Evolutionary conservation across 2,329 filamentous ascomycete genomes (phyloP).

Genomic region (Amauroascus verrucosus): DNA sequence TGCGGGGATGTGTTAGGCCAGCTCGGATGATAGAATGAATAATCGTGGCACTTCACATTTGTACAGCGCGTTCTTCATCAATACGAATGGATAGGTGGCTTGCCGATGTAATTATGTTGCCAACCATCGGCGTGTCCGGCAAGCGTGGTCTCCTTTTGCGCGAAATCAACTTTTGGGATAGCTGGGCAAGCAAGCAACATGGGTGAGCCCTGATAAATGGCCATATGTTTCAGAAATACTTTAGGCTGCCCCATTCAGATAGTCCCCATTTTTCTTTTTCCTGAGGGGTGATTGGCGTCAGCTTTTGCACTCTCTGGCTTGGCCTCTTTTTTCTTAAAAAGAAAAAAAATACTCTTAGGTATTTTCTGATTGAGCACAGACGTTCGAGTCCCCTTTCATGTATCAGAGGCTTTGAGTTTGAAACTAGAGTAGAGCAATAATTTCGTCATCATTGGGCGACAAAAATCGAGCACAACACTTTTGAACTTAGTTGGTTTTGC

Average conservation of each 20-base stretch:
- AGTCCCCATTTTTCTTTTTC: neutral
- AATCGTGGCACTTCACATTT: too few species aligned
- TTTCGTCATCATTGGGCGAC: neutral
- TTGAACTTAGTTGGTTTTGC: too few species aligned
- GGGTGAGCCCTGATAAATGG: neutral
- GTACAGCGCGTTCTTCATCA: too few species aligned
- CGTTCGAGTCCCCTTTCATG: neutral
- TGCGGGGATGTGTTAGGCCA: too few species aligned
- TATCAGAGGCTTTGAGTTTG: neutral
- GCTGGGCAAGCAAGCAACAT: neutral
- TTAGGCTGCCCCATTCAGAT: neutral
- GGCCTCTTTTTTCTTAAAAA: too few species aligned
- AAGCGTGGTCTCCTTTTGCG: neutral
- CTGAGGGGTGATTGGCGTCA: neutral
- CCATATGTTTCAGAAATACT: slow-evolving; percentile 1
- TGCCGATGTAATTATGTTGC: neutral
- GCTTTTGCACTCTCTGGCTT: too few species aligned
- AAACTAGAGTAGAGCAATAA: neutral
- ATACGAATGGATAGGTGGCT: neutral
- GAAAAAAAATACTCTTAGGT: neutral
- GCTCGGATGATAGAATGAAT: too few species aligned
- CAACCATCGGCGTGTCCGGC: neutral
- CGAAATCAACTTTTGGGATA: neutral
- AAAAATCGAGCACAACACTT: neutral
- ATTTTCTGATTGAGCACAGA: neutral